phyloP scores from a whole-genome alignment of 2,329 filamentous ascomycete species.

The Aspergillus pseudonomiae region DNA sequence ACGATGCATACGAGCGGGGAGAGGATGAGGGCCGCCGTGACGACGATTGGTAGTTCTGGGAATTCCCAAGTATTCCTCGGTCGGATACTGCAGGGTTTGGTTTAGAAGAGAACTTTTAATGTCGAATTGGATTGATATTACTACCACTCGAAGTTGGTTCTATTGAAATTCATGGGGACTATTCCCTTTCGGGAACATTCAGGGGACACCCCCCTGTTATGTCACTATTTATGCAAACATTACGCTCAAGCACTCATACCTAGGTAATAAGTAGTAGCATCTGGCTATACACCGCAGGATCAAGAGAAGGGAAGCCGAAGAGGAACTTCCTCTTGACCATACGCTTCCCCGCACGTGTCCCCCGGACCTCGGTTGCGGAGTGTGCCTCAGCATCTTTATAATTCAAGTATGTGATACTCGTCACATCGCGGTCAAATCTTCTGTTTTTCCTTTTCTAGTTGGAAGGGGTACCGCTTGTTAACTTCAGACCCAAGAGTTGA shows the following conservation, averaged over 20 bases:
- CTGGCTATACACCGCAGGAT: background rate
- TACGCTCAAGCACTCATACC: no score
- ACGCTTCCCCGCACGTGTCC: slow-evolving; percentile 23
- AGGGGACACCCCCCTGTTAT: no score
- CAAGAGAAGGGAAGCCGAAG: background rate
- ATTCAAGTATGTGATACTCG: background rate
- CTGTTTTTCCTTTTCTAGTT: background rate
- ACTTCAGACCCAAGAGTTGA: background rate
- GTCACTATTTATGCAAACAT: no score
- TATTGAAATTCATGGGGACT: background rate
- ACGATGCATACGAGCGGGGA: slow-evolving; percentile 49
- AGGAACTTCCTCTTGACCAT: background rate
- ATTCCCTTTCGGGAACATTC: background rate
- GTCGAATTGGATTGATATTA: background rate
- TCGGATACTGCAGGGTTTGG: background rate
- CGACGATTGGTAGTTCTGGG: slow-evolving; percentile 11
- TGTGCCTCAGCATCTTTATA: background rate
- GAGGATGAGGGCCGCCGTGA: slow-evolving; percentile 33
- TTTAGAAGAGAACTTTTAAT: background rate
- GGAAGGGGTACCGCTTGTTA: background rate
- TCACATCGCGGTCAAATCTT: background rate
- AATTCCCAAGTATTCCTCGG: background rate
- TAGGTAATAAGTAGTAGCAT: no score
- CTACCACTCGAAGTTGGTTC: background rate
- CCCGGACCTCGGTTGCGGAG: slow-evolving; percentile 29